These are phyloP conservation scores for Gnomoniopsis sp. DNA, from an alignment of 2,329 filamentous ascomycete genomes.

Conservation along the genomic window DNA sequence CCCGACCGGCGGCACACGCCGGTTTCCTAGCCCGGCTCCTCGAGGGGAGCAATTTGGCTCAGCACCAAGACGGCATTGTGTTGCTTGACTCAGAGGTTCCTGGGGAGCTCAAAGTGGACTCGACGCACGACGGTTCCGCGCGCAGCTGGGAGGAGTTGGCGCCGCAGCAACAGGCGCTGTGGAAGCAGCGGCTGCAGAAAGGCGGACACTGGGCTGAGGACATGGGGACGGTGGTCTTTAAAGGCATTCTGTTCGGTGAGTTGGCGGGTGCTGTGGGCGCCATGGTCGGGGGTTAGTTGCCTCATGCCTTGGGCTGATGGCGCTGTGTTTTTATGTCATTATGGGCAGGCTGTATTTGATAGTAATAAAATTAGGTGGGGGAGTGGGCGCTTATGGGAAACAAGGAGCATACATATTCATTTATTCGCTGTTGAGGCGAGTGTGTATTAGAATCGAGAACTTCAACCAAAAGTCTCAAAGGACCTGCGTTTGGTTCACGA, in stretches of 20 bases:
- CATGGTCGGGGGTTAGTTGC: constrained; percentile 39
- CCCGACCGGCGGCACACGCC: background rate
- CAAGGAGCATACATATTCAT: background rate
- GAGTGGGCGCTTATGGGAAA: background rate
- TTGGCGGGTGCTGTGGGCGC: constrained; percentile 60
- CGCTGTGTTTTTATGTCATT: background rate
- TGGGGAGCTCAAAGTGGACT: constrained; percentile 32
- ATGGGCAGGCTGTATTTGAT: background rate
- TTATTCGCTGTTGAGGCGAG: background rate
- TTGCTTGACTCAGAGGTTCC: constrained; percentile 23
- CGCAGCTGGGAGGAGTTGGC: constrained; percentile 70
- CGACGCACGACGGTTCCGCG: constrained; percentile 50
- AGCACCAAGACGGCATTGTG: constrained; percentile 16
- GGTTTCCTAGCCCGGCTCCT: constrained; percentile 16
- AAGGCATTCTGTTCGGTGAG: constrained; percentile 74
- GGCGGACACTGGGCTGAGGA: constrained; percentile 77
- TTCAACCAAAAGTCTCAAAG: too few species aligned
- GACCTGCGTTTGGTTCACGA: too few species aligned
- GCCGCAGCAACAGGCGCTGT: constrained; percentile 58
- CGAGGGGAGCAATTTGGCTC: constrained; percentile 7
- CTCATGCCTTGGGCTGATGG: background rate
- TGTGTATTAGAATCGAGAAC: too few species aligned
- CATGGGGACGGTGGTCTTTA: constrained; percentile 73
- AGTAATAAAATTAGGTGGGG: background rate
- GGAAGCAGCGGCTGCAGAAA: constrained; percentile 62